Evolutionary conservation across 2,329 filamentous ascomycete species (phyloP), one percentile per base, ranked within the genome.

Genomic region (Davidsoniella virescens): DNA sequence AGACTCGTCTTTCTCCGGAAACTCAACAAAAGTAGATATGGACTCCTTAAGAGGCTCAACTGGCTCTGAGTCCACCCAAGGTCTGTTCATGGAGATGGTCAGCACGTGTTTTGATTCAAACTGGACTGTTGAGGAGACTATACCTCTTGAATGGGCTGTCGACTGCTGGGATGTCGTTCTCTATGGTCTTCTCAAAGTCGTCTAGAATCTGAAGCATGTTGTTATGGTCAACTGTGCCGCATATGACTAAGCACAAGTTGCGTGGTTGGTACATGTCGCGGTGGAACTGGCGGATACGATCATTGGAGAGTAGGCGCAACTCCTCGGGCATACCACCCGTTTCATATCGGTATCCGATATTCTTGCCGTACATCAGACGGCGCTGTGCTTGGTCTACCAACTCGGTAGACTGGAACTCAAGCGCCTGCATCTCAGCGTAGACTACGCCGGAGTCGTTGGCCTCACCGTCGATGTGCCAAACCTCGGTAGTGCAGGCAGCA

Each of bases 271-370:
- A 98, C 90, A 98, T 96, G 56, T 88, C 84, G 55, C 80, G 80
- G 64, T 98, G 92, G 59, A 96, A 98, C 52, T 82, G 78, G n/a
- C 92, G 81, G 56, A 98, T 98, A 38, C 87, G 80, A 48, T 95
- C 84, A 1, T 87, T 80, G 0, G 87, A 92, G 44, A 98, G 69
- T 2, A 87, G 79, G 40, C 92, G 80, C 46, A 98, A 72, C 33
- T 87, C 83, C 58, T 94, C 86, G 69, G 93, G 93, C 82, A 95
- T 87, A 12, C 92, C 92, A 10, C 92, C 92, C n/a, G 92, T 98
- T 66, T 98, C 92, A 58, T 95, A 96, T 52, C 90, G 81, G 62
- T 95, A 98, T 2, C 92, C 92, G 50, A 93, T 79, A 44, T 85
- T 83, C 62, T 92, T 79, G 0, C 88, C 88, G 58, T 96, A 98